phyloP scores from a whole-genome alignment of 139 green algal species.

The Raphidocelis subcapitata region DNA sequence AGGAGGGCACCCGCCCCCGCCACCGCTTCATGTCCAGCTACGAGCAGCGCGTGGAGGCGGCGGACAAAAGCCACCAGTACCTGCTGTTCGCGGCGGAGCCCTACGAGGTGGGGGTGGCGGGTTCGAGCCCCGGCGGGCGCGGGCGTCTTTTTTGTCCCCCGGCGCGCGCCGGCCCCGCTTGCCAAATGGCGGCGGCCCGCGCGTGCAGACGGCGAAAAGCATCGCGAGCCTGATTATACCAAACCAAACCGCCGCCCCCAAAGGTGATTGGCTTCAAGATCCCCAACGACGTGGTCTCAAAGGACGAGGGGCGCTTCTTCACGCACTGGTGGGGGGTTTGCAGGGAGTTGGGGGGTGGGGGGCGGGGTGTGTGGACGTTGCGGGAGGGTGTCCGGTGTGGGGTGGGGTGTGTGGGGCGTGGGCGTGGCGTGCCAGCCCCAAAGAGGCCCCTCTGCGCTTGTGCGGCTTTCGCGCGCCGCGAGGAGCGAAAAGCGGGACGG shows the following conservation, averaged over 20 bases:
- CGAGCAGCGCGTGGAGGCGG: conserved; percentile 92
- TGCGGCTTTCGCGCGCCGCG: background rate
- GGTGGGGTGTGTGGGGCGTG: background rate
- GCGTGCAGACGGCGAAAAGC: too few relatives aligned
- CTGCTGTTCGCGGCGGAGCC: conserved; percentile 97
- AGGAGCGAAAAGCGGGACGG: background rate
- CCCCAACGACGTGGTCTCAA: conserved; percentile 84
- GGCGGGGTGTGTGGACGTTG: background rate
- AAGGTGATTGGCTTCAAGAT: conserved; percentile 94
- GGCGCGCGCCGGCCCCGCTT: too few relatives aligned
- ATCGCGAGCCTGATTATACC: too few relatives aligned
- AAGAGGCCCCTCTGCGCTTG: background rate
- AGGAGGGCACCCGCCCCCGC: conserved; percentile 82
- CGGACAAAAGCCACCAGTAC: conserved; percentile 94
- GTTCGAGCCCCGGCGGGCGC: too few relatives aligned
- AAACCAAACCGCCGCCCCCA: too few relatives aligned
- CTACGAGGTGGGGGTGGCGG: conserved; percentile 71
- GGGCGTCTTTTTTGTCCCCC: too few relatives aligned
- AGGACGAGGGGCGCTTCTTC: conserved; percentile 81
- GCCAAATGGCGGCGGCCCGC: too few relatives aligned
- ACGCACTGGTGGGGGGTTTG: conserved; percentile 86
- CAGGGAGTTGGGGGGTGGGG: background rate
- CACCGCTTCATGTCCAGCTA: conserved; percentile 98
- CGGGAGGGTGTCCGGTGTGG: background rate
- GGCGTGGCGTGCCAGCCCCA: background rate